Conservation (phyloP, 73 alveolate genomes). For the Diophrys appendiculata region DNA sequence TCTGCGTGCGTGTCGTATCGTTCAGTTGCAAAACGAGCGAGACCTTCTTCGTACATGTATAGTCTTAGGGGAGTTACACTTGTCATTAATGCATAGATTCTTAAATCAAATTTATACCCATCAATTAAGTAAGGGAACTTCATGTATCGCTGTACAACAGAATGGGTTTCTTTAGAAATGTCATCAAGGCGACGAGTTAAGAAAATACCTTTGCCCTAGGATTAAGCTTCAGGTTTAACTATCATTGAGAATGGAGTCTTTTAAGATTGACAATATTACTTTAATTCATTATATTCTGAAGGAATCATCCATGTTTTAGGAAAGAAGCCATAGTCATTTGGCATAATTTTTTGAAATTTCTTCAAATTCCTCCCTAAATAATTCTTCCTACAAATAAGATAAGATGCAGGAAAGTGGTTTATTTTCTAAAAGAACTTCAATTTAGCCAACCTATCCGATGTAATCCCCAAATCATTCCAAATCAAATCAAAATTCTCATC, state of each 20-base stretch:
- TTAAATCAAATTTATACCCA: conserved; percentile 71
- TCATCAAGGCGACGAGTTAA: conserved; percentile 83
- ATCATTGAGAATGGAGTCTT: conserved; percentile 65
- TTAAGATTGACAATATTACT: conserved; percentile 30
- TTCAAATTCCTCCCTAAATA: conserved; percentile 46
- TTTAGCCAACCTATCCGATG: conserved; percentile 35
- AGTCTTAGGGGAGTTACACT: conserved; percentile 81
- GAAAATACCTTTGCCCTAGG: conserved; percentile 97
- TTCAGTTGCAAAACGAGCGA: conserved; percentile 86
- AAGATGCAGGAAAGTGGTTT: conserved; percentile 30
- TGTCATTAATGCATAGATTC: conserved; percentile 71
- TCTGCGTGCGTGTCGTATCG: conserved; percentile 20
- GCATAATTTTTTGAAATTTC: conserved; percentile 64
- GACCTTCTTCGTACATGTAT: conserved; percentile 76
- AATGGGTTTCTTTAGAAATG: conserved; percentile 78
- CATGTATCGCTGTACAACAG: conserved; percentile 68
- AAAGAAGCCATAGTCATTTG: conserved; percentile 70
- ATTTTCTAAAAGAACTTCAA: conserved; percentile 14
- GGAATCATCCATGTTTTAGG: conserved; percentile 85
- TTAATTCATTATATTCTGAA: conserved; percentile 55
- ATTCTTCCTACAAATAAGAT: conserved; percentile 15
- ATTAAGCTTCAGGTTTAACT: conserved; percentile 91
- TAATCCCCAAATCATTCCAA: conserved; percentile 48
- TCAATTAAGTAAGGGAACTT: conserved; percentile 66
- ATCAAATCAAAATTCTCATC: conserved; percentile 45